A percentile compares a stretch with the other conserved stretches of the same genome.
Evolutionary conservation across 2,329 filamentous ascomycete species (phyloP).

Genomic region (Leptographium flavum): DNA sequence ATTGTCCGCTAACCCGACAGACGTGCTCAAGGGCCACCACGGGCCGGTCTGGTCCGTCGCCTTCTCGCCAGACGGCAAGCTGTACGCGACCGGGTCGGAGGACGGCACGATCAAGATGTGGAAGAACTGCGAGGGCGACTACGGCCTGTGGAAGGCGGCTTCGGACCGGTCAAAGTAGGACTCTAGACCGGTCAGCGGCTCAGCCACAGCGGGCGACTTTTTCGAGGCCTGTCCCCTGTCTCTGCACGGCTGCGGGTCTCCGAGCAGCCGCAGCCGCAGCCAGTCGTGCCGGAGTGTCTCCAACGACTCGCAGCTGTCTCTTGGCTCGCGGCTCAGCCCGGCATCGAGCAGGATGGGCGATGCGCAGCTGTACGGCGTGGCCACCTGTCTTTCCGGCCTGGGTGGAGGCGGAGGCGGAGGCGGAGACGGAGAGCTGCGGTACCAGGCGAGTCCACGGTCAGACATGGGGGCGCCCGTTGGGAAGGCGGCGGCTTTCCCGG

Average conservation of each 20-base stretch:
- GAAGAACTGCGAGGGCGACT: slow-evolving; percentile 55
- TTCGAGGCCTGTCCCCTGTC: not conserved
- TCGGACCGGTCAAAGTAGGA: slow-evolving; percentile 24
- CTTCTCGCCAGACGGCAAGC: slow-evolving; percentile 87
- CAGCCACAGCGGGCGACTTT: not conserved
- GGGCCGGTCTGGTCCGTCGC: slow-evolving; percentile 93
- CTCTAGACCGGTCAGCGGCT: slow-evolving; percentile 7
- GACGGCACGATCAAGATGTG: slow-evolving; percentile 94
- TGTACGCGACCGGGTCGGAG: slow-evolving; percentile 93
- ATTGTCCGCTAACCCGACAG: slow-evolving; percentile 23
- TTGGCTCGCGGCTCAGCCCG: not conserved
- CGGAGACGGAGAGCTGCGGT: too few species aligned
- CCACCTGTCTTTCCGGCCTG: not conserved
- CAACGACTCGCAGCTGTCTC: not conserved
- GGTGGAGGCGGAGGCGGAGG: too few species aligned
- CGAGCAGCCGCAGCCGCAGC: slow-evolving; percentile 4
- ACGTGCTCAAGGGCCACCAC: slow-evolving; percentile 92
- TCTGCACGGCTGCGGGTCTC: not conserved
- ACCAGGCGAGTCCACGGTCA: too few species aligned
- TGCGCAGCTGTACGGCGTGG: not conserved
- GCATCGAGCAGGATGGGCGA: slow-evolving; percentile 1
- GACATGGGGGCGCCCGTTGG: too few species aligned
- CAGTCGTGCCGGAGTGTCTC: slow-evolving; percentile 1
- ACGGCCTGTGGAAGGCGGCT: slow-evolving; percentile 46
- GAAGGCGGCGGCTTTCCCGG: too few species aligned